These are phyloP conservation scores for Cystobasidium pallidum DNA, from an alignment of 1,284 basidiomycete genomes.

Conservation along the genomic window DNA sequence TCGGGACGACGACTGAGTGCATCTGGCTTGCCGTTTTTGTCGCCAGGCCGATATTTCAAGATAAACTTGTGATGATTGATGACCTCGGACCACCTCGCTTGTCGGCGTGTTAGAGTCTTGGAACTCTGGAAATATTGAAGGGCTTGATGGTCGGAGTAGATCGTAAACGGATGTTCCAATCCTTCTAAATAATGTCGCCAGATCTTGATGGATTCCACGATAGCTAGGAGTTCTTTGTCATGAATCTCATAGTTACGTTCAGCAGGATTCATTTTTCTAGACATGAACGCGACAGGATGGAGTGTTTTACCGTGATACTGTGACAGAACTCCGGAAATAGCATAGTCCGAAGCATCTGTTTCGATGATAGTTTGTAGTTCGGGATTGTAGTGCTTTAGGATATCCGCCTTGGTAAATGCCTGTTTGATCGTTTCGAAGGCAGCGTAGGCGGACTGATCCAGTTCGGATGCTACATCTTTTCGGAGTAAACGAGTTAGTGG, in stretches of 20 bases:
- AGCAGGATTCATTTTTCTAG: conserved; percentile 50
- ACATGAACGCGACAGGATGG: conserved; percentile 50
- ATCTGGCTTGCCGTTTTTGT: conserved; percentile 40
- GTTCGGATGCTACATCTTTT: no score
- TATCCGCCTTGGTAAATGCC: conserved; percentile 54
- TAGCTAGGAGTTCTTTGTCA: conserved; percentile 58
- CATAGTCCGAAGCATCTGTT: conserved; percentile 52
- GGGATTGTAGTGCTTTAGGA: conserved; percentile 58
- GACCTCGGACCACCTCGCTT: conserved; percentile 45
- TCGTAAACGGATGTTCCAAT: conserved; percentile 17
- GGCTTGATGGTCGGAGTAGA: conserved; percentile 45
- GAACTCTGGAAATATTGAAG: conserved; percentile 44
- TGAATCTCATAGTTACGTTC: conserved; percentile 62
- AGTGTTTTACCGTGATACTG: conserved; percentile 44
- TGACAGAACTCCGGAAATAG: conserved; percentile 47
- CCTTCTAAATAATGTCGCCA: conserved; percentile 59
- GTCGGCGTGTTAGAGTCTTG: conserved; percentile 40
- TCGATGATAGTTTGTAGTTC: conserved; percentile 53
- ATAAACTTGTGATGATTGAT: conserved; percentile 44
- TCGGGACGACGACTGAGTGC: conserved; percentile 44
- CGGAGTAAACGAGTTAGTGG: no score
- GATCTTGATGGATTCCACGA: conserved; percentile 50
- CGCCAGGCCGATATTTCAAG: conserved; percentile 43
- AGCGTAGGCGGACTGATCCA: no score
- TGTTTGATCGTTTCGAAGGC: conserved; percentile 48